Evolutionary conservation across 208 protist species (phyloP).

Genomic region (Trypanosoma conorhini): DNA sequence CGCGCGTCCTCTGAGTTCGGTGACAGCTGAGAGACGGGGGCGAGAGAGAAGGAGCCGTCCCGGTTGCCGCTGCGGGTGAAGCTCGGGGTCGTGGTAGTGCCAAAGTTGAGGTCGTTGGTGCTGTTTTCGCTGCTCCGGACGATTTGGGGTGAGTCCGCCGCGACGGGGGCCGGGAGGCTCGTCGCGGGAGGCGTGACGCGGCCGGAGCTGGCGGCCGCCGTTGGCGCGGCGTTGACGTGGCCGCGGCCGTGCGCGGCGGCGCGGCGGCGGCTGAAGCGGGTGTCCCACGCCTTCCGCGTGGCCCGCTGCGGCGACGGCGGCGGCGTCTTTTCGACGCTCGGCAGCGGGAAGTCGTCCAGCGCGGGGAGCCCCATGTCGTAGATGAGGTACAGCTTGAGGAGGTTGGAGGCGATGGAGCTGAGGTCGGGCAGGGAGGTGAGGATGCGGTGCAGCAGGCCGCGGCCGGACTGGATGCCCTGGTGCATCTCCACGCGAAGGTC

Average conservation of each 20-base stretch:
- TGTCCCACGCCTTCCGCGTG: conserved; percentile 37
- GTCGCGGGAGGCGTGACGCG: too few species aligned
- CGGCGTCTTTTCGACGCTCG: conserved; percentile 64
- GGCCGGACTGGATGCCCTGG: conserved; percentile 53
- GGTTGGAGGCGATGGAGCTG: conserved; percentile 58
- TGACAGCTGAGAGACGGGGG: background rate
- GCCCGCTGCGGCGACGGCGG: conserved; percentile 17
- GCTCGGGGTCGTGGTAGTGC: background rate
- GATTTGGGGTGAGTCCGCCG: too few species aligned
- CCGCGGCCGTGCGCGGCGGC: conserved; percentile 33
- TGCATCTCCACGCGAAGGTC: conserved; percentile 55
- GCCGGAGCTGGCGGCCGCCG: too few species aligned
- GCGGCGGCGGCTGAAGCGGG: conserved; percentile 48
- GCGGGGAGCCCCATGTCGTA: conserved; percentile 77
- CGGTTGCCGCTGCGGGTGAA: background rate
- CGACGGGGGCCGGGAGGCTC: too few species aligned
- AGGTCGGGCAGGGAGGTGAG: conserved; percentile 76
- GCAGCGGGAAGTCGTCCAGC: conserved; percentile 88
- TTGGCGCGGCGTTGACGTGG: background rate
- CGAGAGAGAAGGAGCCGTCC: background rate
- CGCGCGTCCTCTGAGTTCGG: conserved; percentile 12
- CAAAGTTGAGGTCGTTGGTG: background rate
- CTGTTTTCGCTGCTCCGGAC: too few species aligned
- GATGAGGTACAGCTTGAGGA: conserved; percentile 75
- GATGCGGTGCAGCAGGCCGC: conserved; percentile 75